Conservation (phyloP, 1,284 basidiomycete species). For the Cronartium ribicola region DNA sequence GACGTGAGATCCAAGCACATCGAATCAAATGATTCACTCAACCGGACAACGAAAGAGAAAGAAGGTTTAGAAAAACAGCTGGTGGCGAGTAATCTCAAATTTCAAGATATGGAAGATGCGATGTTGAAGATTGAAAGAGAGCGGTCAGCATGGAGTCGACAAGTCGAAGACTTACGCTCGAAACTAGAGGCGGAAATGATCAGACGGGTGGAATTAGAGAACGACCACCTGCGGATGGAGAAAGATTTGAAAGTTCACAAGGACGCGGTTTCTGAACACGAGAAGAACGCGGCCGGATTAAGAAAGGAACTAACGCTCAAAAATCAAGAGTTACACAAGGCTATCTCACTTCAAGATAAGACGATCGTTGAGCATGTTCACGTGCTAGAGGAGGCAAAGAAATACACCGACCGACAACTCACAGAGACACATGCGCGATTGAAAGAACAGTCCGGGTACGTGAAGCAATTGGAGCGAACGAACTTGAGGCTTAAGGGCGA, state of each 20-base stretch:
- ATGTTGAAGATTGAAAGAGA: slow-evolving; percentile 77
- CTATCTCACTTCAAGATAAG: slow-evolving; percentile 75
- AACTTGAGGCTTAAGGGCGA: slow-evolving; percentile 72
- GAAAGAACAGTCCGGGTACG: slow-evolving; percentile 67
- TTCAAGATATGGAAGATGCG: slow-evolving; percentile 79
- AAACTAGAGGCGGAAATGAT: slow-evolving; percentile 51
- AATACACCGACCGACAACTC: slow-evolving; percentile 87
- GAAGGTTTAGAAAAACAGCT: slow-evolving; percentile 74
- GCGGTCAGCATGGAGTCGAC: slow-evolving; percentile 67
- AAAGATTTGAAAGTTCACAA: slow-evolving; percentile 68
- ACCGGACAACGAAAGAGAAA: slow-evolving; percentile 43
- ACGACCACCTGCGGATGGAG: slow-evolving; percentile 23
- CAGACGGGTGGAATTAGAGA: slow-evolving; percentile 45
- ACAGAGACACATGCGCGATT: slow-evolving; percentile 73
- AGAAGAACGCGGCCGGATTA: slow-evolving; percentile 50
- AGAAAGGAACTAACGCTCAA: slow-evolving; percentile 45
- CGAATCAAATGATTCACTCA: slow-evolving; percentile 59
- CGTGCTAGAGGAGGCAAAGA: slow-evolving; percentile 93
- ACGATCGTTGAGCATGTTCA: slow-evolving; percentile 98
- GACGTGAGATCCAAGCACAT: slow-evolving; percentile 66
- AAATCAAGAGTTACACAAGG: slow-evolving; percentile 45
- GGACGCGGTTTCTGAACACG: slow-evolving; percentile 63
- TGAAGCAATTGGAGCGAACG: slow-evolving; percentile 75
- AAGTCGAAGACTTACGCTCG: slow-evolving; percentile 64
- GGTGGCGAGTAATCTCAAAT: slow-evolving; percentile 65